These are phyloP conservation scores for Saccharomycopsis amapae DNA, from an alignment of 805 yeast genomes.

Conservation along the genomic window DNA sequence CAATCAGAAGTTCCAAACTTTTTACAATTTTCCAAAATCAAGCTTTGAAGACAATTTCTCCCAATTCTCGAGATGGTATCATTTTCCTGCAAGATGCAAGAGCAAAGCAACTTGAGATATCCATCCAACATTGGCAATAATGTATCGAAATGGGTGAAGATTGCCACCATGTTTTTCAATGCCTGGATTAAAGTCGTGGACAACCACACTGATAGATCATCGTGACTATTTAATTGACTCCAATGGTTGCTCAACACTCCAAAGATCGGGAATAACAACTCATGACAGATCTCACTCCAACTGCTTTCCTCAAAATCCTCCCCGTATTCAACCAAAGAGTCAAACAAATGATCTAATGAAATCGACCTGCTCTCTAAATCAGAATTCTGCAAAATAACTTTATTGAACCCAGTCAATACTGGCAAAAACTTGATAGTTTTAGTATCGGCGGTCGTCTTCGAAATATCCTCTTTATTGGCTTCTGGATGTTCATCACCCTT, in stretches of 20 bases:
- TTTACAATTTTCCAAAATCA: constrained; percentile 66
- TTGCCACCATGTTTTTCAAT: constrained; percentile 73
- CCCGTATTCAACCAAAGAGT: constrained; percentile 73
- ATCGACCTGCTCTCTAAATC: constrained; percentile 91
- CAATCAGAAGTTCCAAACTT: constrained; percentile 66
- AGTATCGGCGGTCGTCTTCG: not conserved
- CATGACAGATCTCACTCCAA: constrained; percentile 77
- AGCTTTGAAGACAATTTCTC: constrained; percentile 73
- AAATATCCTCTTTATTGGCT: too few relatives aligned
- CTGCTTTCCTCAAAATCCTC: constrained; percentile 61
- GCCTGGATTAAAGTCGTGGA: constrained; percentile 97
- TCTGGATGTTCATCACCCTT: constrained; percentile 23
- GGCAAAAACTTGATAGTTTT: constrained; percentile 58
- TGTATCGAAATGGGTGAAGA: constrained; percentile 73
- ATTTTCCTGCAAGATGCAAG: constrained; percentile 94
- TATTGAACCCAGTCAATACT: constrained; percentile 75
- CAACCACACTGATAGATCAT: constrained; percentile 90
- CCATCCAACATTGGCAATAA: constrained; percentile 71
- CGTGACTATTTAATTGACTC: constrained; percentile 63
- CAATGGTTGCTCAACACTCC: constrained; percentile 69
- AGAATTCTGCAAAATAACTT: constrained; percentile 85
- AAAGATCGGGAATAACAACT: constrained; percentile 85
- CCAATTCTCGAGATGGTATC: constrained; percentile 96
- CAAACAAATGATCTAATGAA: constrained; percentile 78
- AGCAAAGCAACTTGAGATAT: constrained; percentile 65